Base-by-base conservation (phyloP, 768 basidiomycete species). In the Termitomyces sp. region DNA sequence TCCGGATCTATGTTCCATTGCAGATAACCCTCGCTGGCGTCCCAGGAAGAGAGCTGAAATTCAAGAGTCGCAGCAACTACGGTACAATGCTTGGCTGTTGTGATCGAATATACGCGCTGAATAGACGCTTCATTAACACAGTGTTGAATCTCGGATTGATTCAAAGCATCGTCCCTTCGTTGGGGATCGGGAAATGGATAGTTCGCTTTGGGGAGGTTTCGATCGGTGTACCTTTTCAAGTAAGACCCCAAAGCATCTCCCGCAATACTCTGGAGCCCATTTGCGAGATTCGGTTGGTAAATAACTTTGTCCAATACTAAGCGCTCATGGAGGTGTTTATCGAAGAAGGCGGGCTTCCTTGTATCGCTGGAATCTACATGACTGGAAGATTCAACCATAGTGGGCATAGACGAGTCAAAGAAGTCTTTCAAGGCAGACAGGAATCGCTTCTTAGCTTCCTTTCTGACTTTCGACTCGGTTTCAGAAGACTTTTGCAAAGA, bases 271-370 rank as follows among this genome's bases (percentile, higher is more conserved):
- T 57, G 35, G 16, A 63, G 35, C 8, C 52, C 62, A 7, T 38
- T n/a, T 1, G n/a, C 36, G 14, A 63, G 46, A 10, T 52, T 41
- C 7, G 59, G 62, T 33, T 48, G 40, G 26, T 60, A 60, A 23
- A 55, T 48, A 5, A 63, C 40, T 13, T 48, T 50, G 14, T 10
- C 10, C 7, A 63, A 51, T n/a, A 56, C 26, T 16, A 63, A 51
- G 20, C 47, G 48, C 16, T 59, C 32, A 14, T 52, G 46, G 12
- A 63, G 62, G 43, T 63, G 59, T 16, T 23, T 49, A 28, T 63
- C 62, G 20, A 54, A 63, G 5, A 26, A 50, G 5, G 55, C 55
- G n/a, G 59, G 59, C 3, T 16, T 5, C 2, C 59, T 43, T 8
- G 62, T 63, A 4, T 43, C 30, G 18, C 10, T 50, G 30, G 48